Evolutionary conservation across 495 filamentous ascomycete species (phyloP).

Genomic region (Neurospora hispaniola): DNA sequence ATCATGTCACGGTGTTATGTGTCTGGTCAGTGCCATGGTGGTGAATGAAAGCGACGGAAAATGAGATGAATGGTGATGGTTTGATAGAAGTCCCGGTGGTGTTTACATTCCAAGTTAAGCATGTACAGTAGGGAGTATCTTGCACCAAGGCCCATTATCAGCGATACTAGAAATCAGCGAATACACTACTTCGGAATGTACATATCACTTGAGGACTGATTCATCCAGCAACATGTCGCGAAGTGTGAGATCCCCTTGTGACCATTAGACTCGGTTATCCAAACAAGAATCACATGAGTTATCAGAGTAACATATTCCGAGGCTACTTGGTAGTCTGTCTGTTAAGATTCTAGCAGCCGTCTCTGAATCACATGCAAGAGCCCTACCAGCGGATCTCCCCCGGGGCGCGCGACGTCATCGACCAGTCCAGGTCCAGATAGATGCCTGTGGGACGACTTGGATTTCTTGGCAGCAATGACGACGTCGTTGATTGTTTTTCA

Average conservation of each 20-base stretch:
- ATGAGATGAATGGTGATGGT: background rate
- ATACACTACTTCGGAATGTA: background rate
- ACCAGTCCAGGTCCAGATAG: background rate
- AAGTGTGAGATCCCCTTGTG: background rate
- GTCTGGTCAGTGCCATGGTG: background rate
- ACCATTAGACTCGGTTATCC: no score
- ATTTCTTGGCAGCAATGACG: background rate
- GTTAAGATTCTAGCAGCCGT: background rate
- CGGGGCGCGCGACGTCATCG: background rate
- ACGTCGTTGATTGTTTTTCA: background rate
- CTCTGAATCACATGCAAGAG: background rate
- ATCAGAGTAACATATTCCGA: no score
- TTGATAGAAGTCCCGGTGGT: background rate
- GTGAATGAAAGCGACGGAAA: no score
- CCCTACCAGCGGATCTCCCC: background rate
- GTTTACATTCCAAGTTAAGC: background rate
- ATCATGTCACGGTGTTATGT: background rate
- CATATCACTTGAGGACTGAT: background rate
- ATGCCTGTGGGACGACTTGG: background rate
- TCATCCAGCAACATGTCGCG: no score
- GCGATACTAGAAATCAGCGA: background rate
- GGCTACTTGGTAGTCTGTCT: no score
- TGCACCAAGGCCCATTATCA: background rate
- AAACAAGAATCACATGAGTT: no score
- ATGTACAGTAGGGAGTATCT: background rate